Conservation (phyloP, 169 alveolate genomes). For the Cryptosporidium tyzzeri region DNA sequence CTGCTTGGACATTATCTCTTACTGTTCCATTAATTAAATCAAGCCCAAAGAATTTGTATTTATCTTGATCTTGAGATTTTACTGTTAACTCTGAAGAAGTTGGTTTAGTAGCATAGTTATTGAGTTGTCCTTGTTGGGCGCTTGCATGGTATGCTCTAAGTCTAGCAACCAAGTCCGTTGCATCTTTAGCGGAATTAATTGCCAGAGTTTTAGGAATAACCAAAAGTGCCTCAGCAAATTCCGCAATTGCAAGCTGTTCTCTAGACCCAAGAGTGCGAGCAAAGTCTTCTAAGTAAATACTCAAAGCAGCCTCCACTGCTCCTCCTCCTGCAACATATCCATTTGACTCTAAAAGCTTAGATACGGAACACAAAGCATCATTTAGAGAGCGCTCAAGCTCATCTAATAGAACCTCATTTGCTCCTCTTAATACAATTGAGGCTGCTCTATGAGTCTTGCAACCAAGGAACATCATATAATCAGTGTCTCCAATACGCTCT, state of each 20-base stretch:
- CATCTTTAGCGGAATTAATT: constrained; percentile 98
- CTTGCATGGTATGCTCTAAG: constrained; percentile 94
- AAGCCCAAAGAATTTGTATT: constrained; percentile 92
- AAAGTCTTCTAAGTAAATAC: constrained; percentile 95
- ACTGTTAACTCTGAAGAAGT: constrained; percentile 74
- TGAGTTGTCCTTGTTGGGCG: constrained; percentile 83
- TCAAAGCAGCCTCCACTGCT: constrained; percentile 98
- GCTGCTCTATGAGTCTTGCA: constrained; percentile 87
- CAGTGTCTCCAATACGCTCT: constrained; percentile 98
- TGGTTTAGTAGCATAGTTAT: constrained; percentile 73
- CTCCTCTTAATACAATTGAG: constrained; percentile 95
- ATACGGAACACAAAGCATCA: constrained; percentile 97
- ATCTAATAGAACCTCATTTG: constrained; percentile 97
- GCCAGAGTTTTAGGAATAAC: constrained; percentile 99
- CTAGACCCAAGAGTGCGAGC: constrained; percentile 97
- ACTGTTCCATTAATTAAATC: constrained; percentile 95
- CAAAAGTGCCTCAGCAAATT: constrained; percentile 97
- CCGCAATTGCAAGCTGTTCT: constrained; percentile 99
- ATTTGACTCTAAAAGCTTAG: constrained; percentile 91
- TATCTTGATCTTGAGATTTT: constrained; percentile 82
- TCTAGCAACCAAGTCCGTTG: constrained; percentile 93
- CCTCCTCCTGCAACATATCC: constrained; percentile 98
- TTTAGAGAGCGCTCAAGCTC: constrained; percentile 98
- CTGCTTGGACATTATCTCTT: constrained; percentile 93
- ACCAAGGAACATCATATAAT: constrained; percentile 95